A percentile compares a stretch with the other conserved stretches of the same genome.
Evolutionary conservation across 2,329 filamentous ascomycete species (phyloP).

Genomic region (Botrytis fragariae): DNA sequence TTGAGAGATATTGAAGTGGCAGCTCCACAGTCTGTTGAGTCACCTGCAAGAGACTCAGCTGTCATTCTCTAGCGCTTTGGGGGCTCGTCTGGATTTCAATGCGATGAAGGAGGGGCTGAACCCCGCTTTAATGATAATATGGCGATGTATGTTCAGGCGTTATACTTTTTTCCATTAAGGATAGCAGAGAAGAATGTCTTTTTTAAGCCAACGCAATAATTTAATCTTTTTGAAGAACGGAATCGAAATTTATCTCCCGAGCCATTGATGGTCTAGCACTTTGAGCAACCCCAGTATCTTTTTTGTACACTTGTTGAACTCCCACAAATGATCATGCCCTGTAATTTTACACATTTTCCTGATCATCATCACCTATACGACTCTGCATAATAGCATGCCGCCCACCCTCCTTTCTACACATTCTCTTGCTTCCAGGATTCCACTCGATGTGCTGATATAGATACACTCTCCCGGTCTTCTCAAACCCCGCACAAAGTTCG

Average conservation of each 20-base stretch:
- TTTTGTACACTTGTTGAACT: conserved; percentile 17
- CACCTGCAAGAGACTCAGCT: not conserved
- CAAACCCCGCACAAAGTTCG: conserved; percentile 60
- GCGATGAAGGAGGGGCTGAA: not conserved
- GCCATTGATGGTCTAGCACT: not conserved
- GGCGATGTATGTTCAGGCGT: not conserved
- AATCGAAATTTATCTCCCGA: conserved; percentile 1
- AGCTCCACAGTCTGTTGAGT: not conserved
- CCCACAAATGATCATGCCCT: conserved; percentile 13
- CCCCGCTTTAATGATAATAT: not conserved
- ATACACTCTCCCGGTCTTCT: conserved; percentile 66
- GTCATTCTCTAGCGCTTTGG: not conserved
- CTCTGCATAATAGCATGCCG: conserved; percentile 64
- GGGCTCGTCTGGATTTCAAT: not conserved
- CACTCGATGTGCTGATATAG: conserved; percentile 65
- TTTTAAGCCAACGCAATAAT: not conserved
- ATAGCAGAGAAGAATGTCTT: not conserved
- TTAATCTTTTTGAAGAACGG: not conserved
- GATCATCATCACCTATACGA: conserved; percentile 42
- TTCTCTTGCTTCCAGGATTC: conserved; percentile 66
- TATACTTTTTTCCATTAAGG: not conserved
- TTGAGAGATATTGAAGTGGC: conserved; percentile 58
- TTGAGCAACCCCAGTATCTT: not conserved
- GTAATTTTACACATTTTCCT: conserved; percentile 15
- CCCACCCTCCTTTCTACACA: conserved; percentile 68